These are phyloP conservation scores for Phytophthora boehmeriae DNA, from an alignment of 352 stramenopile species.

Conservation along the genomic window DNA sequence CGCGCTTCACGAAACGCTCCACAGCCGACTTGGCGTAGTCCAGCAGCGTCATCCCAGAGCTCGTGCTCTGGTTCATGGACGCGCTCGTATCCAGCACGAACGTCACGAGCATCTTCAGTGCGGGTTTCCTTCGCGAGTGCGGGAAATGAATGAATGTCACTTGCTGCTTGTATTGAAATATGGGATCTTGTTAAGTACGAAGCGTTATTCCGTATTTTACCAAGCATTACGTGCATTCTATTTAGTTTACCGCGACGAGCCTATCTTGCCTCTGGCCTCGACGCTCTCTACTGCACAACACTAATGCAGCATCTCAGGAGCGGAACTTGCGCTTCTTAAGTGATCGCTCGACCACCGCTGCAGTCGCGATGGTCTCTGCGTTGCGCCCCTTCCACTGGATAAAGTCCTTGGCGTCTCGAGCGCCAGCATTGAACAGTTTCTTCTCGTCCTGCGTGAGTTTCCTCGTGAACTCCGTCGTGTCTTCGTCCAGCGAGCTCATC, in stretches of 20 bases:
- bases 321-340: constrained; percentile 69
- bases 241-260: constrained; percentile 14
- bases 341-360: constrained; percentile 59
- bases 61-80: constrained; percentile 92
- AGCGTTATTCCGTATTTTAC: constrained; percentile 3
- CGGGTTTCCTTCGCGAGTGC: not conserved
- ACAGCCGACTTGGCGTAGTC: constrained; percentile 90
- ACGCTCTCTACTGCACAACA: too few relatives aligned
- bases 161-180: constrained; percentile 1
- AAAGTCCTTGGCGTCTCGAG: constrained; percentile 74
- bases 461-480: constrained; percentile 85
- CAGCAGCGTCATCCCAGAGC: constrained; percentile 87
- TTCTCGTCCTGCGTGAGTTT: constrained; percentile 76
- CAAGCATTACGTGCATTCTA: not conserved
- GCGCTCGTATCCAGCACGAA: constrained; percentile 91
- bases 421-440: constrained; percentile 68
- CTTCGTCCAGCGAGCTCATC: constrained; percentile 84
- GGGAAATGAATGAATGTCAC: not conserved
- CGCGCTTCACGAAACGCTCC: constrained; percentile 88
- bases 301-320: constrained; percentile 10
- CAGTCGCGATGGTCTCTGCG: constrained; percentile 63
- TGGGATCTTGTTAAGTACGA: constrained; percentile 8
- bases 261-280: too few relatives aligned
- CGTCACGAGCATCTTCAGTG: constrained; percentile 77
- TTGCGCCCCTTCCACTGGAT: constrained; percentile 80